Base-by-base conservation (phyloP, 768 basidiomycete genomes). In the Pleurotus cornucopiae region DNA sequence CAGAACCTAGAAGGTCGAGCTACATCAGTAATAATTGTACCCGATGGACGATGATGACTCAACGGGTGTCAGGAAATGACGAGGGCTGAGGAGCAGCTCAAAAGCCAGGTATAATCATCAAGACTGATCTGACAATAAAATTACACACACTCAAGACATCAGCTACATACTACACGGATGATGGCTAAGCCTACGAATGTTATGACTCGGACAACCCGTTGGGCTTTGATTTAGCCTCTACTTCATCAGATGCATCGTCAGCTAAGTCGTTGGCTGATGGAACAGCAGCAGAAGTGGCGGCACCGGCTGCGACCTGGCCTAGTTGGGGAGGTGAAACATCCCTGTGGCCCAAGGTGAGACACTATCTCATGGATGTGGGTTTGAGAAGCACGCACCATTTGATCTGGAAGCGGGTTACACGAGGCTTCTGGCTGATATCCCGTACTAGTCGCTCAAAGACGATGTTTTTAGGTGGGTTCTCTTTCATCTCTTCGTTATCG, bases 401-500 rank as follows among this genome's bases (percentile, higher is more conserved):
- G 60, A 92, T 92, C 66, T 91, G 89, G 64, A 91, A 92, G 49
- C 95, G 79, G 49, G 97, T 99, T 38, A 99, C 97, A 46, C 95
- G 80, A 30, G 94, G 94, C 65, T 97, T 98, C 49, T 86, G 79
- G 61, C 86, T 94, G 68, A 98, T 87, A 64, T 95, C 92, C 60
- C 97, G 78, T 58, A 91, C 83, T 25, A 99, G 73, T 45, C 85
- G 75, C 21, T 94, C 89, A 67, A 94, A 89, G 65, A 83, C 71
- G 51, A 93, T 90, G 56, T 80, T 76, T 21, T 68, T 60, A 6
- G 91, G 88, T 13, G 86, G 88, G 12, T 71, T 80, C 65, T 85
- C 81, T 68, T 85, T 89, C 85, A 95, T 86, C 71, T 92, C 93
- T 53, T 94, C 91, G 63, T 90, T 92, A 69, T 97, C 96, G 66